Conservation (phyloP, 768 basidiomycete species). For the Rhodotorula sphaerocarpa region DNA sequence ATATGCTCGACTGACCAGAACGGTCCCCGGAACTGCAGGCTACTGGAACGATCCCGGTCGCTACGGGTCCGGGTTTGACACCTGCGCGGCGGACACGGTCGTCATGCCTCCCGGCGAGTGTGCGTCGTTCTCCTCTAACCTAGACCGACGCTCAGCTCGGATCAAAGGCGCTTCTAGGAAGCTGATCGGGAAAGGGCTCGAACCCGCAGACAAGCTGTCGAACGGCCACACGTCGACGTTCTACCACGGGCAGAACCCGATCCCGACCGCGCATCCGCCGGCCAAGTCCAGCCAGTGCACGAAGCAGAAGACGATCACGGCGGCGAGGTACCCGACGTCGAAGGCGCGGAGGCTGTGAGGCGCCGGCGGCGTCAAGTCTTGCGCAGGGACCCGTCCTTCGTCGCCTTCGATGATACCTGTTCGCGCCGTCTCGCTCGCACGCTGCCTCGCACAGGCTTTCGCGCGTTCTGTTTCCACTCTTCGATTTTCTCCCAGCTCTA, state of each 20-base stretch:
- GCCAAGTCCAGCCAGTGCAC: conserved; percentile 12
- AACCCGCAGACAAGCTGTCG: conserved; percentile 57
- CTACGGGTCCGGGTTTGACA: conserved; percentile 47
- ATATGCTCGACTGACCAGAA: conserved; percentile 2
- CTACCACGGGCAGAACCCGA: conserved; percentile 47
- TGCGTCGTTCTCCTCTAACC: background rate
- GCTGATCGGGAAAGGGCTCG: no score
- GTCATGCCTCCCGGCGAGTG: conserved; percentile 11
- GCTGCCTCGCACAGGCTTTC: no score
- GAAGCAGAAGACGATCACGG: conserved; percentile 4
- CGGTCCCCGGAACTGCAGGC: conserved; percentile 35
- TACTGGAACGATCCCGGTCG: conserved; percentile 47
- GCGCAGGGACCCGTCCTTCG: no score
- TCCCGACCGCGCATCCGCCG: conserved; percentile 15
- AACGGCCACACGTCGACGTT: conserved; percentile 51
- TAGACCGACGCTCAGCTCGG: no score
- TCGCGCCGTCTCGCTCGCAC: no score
- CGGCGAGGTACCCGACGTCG: conserved; percentile 4
- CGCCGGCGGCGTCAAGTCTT: no score
- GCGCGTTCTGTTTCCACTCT: no score
- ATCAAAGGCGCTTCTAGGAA: no score
- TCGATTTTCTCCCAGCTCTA: no score
- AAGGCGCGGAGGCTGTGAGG: background rate
- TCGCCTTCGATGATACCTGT: no score
- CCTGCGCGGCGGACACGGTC: conserved; percentile 30